Evolutionary conservation across 23 red algal genomes (phyloP), one percentile per base, ranked within the genome.

Genomic region (Gracilaria gracilis): DNA sequence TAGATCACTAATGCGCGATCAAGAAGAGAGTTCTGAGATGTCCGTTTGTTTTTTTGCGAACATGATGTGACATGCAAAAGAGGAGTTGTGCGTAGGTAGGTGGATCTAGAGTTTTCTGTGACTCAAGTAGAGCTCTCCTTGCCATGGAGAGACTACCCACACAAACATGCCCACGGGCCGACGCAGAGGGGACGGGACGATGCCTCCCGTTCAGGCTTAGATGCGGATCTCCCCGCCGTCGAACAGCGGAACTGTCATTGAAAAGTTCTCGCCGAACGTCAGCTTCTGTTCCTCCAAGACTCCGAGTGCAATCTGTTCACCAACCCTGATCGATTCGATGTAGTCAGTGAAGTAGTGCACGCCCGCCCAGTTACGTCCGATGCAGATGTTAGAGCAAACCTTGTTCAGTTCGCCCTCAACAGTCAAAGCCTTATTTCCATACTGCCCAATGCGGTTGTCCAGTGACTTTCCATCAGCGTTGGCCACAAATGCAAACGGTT

Each of bases 321-420:
- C 90, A 19, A 93, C 19, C 34, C 9, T 28, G 31, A 93, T 71
- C 29, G 90, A 93, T 24, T 93, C 90, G 39, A 40, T 40, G 80
- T 85, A 93, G 38, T 93, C 90, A 9, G 40, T 69, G 38, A 64
- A 93, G 80, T 93, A 93, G 39, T 93, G 90, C 4, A 93, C 90
- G 32, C 90, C 90, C 7, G 79, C 90, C 90, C 90, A 93, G 31
- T 93, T 85, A 29, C 90, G 79, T 14, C 90, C 80, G 13, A 93
- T 93, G 29, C 80, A 75, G 66, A 93, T 93, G 67, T 93, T 93
- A 16, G 90, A 71, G 80, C 80, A 84, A 27, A 93, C 49, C 70
- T 93, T 85, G 44, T 93, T 93, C 80, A 93, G 48, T 47, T 93
- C 90, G 24, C 84, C 90, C 65, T 93, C 90, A 21, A 93, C 90